These are phyloP conservation scores for Fraxinus platypoda DNA, from an alignment of 305 asterid species.

Conservation along the genomic window DNA sequence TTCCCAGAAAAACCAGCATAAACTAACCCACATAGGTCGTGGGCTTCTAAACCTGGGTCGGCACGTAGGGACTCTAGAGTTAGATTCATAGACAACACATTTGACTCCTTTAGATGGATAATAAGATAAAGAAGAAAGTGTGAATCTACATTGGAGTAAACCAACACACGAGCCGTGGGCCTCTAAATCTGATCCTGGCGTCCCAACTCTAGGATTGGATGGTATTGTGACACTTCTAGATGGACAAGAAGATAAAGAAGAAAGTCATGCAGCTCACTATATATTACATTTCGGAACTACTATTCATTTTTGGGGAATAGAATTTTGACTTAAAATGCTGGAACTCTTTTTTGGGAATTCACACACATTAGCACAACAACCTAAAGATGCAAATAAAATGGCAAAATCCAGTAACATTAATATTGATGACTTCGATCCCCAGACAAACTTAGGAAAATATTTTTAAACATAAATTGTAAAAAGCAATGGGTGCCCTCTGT, in stretches of 20 bases:
- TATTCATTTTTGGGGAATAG: not conserved
- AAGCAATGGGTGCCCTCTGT: not conserved
- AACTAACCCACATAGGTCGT: not conserved
- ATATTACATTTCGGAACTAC: not conserved
- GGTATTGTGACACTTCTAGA: not conserved
- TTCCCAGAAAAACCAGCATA: not conserved
- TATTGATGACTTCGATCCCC: not conserved
- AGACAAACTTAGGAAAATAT: not conserved
- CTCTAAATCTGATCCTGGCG: not conserved
- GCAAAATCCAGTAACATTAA: not conserved
- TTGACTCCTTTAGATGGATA: not conserved
- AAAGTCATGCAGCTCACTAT: not conserved
- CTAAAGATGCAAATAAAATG: not conserved
- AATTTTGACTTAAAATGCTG: not conserved
- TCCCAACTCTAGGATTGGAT: not conserved
- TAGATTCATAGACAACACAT: not conserved
- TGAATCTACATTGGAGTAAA: not conserved
- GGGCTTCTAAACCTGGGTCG: not conserved
- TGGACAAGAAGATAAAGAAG: not conserved
- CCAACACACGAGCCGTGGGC: not conserved
- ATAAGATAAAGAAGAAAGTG: not conserved
- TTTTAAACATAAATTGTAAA: not conserved
- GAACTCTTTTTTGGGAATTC: not conserved
- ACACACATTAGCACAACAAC: not conserved
- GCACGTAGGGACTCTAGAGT: not conserved